Base-by-base conservation (phyloP, 768 basidiomycete species). In the Macrolepiota fuliginosa region DNA sequence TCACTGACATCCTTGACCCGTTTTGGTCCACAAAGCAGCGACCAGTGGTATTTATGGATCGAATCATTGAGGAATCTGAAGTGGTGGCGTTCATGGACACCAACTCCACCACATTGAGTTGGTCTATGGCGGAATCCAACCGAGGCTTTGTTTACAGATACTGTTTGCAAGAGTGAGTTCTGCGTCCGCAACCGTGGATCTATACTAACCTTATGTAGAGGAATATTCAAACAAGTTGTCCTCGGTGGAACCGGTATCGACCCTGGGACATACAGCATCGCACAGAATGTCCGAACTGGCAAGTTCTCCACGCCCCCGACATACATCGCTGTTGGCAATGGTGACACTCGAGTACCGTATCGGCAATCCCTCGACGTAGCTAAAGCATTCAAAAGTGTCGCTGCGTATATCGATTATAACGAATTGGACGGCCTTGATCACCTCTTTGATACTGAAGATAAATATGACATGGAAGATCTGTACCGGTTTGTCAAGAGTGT, bases 141-240 rank as follows among this genome's bases (percentile, higher is more conserved):
- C 63, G 77, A 29, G 54, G 69, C 32, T 67, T 77, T 15, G 75
- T 76, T 56, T 78, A 78, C 58, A 61, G 62, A 53, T 78, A 75
- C 61, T 77, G 76, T 76, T 68, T 78, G 11, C 77, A 78, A 67
- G 76, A 77, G 76, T 76, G 54, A 49, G 75, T 66, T 2, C 13
- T n/a, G 11, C 19, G 29, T 2, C 15, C 15, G 24, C 29, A 27
- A 19, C 10, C 54, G 17, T 53, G 5, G 12, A 37, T 2, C 27
- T 11, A 35, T 22, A 22, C 59, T 51, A 35, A 32, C 3, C 39
- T 7, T 35, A 12, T 13, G 17, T 1, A 78, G 76, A 54, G 74
- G 60, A 6, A 71, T 77, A 12, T 59, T 76, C 17, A 62, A 64
- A 7, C 60, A 65, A 1, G 64, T 78, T 0, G 66, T 78, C 2